Percentiles rank a stretch among this genome's conserved stretches.
These are phyloP conservation scores for Lasiodiplodia sp. DNA, from an alignment of 2,329 filamentous ascomycete species.

Conservation along the genomic window DNA sequence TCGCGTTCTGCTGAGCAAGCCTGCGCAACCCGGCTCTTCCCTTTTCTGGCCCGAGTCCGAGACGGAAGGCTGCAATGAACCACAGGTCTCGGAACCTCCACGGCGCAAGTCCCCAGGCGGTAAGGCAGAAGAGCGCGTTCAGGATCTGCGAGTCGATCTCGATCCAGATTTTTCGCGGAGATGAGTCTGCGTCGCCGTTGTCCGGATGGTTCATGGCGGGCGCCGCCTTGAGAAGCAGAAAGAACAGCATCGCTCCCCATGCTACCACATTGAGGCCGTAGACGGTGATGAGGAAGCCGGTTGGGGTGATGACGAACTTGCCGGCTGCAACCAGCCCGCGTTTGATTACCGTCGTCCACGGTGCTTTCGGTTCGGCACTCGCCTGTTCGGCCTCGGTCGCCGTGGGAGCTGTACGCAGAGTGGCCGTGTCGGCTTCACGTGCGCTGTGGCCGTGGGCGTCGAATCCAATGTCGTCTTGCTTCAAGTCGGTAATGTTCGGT, in stretches of 20 bases:
- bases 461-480: slow-evolving; percentile 5
- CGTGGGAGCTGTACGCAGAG: neutral
- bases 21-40: slow-evolving; percentile 6
- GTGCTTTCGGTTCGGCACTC: neutral
- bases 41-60: slow-evolving; percentile 52
- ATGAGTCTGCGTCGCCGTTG: slow-evolving; percentile 15
- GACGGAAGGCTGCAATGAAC: slow-evolving; percentile 69
- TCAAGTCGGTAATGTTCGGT: slow-evolving; percentile 9
- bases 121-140: slow-evolving; percentile 85
- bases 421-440: slow-evolving; percentile 14
- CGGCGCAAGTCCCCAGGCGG: slow-evolving; percentile 81
- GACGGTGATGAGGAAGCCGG: slow-evolving; percentile 17
- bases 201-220: slow-evolving; percentile 71
- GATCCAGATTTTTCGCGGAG: slow-evolving; percentile 66
- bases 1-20: slow-evolving; percentile 48
- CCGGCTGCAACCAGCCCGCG: neutral
- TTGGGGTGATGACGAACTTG: slow-evolving; percentile 8
- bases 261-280: slow-evolving; percentile 79
- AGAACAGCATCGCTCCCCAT: slow-evolving; percentile 91
- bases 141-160: slow-evolving; percentile 85
- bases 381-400: neutral
- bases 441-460: slow-evolving; percentile 18
- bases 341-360: slow-evolving; percentile 1
- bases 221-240: slow-evolving; percentile 77
- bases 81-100: slow-evolving; percentile 81